Conservation (phyloP, 257 asterid species). For the Jacaranda mimosifolia region DNA sequence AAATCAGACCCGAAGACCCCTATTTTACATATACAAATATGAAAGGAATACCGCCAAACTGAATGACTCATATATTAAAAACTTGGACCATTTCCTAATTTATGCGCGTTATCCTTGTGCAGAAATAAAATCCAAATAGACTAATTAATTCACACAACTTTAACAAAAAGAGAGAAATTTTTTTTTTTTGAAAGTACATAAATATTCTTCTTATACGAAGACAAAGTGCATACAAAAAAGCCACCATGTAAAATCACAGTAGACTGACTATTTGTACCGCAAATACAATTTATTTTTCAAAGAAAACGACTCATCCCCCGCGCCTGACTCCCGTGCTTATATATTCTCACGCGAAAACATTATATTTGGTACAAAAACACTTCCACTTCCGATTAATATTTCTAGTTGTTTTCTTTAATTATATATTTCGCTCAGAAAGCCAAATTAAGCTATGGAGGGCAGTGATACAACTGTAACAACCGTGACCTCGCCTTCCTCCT, state of each 20-base stretch:
- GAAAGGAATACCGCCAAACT: too few relatives aligned
- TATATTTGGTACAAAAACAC: slow-evolving; percentile 20
- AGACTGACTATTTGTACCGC: neutral
- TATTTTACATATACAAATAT: too few relatives aligned
- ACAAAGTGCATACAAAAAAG: neutral
- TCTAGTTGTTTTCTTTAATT: too few relatives aligned
- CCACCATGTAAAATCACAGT: slow-evolving; percentile 6
- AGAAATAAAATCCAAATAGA: neutral
- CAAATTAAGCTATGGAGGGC: slow-evolving; percentile 34
- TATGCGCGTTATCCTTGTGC: too few relatives aligned
- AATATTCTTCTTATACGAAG: neutral
- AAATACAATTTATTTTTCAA: slow-evolving; percentile 12
- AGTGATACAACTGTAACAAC: slow-evolving; percentile 29
- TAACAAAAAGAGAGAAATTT: neutral
- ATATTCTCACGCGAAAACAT: slow-evolving; percentile 25
- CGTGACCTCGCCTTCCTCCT: slow-evolving; percentile 7
- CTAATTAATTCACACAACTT: slow-evolving; percentile 31
- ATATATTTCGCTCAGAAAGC: neutral
- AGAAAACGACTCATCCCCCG: slow-evolving; percentile 29
- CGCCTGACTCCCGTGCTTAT: neutral
- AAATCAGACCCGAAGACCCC: too few relatives aligned
- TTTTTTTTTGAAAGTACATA: neutral
- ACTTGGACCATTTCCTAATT: too few relatives aligned
- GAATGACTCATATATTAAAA: too few relatives aligned
- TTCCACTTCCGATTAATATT: neutral